Conservation (phyloP, 2,329 filamentous ascomycete species). For the Xylaria sp. region DNA sequence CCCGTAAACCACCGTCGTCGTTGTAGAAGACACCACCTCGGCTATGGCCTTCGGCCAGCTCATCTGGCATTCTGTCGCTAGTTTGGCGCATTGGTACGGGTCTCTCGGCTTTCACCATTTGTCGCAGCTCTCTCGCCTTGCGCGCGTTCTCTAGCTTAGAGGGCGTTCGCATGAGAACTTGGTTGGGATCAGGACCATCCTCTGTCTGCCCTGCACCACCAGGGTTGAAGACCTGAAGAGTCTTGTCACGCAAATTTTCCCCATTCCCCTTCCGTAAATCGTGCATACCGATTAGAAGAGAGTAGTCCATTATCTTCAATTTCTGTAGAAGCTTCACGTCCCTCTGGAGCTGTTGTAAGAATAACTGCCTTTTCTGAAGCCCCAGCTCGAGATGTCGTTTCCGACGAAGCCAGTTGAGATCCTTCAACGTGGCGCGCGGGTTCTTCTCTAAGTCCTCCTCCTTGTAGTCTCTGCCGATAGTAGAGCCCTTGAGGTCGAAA, state of each 20-base stretch:
- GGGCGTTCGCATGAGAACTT: conserved; percentile 83
- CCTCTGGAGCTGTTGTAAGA: conserved; percentile 86
- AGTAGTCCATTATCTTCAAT: conserved; percentile 99
- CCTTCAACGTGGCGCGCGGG: conserved; percentile 92
- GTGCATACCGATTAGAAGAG: conserved; percentile 92
- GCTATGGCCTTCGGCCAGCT: conserved; percentile 79
- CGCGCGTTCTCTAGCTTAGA: conserved; percentile 92
- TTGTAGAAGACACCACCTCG: conserved; percentile 85
- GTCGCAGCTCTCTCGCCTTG: conserved; percentile 88
- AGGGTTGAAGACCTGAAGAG: conserved; percentile 92
- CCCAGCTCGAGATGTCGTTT: conserved; percentile 89
- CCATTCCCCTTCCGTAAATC: conserved; percentile 92
- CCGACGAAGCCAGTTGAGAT: conserved; percentile 93
- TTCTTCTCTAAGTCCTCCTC: conserved; percentile 91
- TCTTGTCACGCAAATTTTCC: conserved; percentile 90
- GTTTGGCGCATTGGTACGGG: conserved; percentile 92
- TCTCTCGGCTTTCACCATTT: conserved; percentile 92
- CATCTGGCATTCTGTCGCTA: conserved; percentile 87
- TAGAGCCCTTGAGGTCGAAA: conserved; percentile 97
- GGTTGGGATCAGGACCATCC: conserved; percentile 69
- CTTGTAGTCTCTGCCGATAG: conserved; percentile 88
- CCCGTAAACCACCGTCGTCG: conserved; percentile 92
- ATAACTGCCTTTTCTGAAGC: conserved; percentile 85
- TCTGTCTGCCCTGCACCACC: conserved; percentile 72
- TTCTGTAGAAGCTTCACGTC: conserved; percentile 89